Evolutionary conservation across 192 early-diverging fungal genomes (phyloP).

Genomic region (Gonapodya prolifera): DNA sequence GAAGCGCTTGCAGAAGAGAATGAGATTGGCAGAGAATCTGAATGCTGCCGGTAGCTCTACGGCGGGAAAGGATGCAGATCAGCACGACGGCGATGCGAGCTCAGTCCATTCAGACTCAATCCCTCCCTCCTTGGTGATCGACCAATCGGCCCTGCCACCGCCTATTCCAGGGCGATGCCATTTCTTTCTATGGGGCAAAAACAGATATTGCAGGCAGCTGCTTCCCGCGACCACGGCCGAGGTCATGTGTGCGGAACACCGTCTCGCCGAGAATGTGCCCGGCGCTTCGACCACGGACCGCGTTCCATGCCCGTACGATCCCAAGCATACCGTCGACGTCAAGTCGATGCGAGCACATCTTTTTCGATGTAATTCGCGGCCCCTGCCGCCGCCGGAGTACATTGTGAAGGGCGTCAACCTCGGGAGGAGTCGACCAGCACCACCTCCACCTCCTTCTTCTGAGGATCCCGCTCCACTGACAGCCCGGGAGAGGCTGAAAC

Average conservation of each 20-base stretch:
- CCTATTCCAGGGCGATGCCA: neutral
- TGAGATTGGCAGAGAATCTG: neutral
- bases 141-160: neutral
- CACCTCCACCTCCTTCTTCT: neutral
- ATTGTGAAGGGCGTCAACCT: neutral
- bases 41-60: neutral
- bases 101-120: neutral
- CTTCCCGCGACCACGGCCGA: neutral
- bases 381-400: neutral
- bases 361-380: neutral
- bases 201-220: neutral
- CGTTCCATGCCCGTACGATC: neutral
- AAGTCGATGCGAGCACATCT: neutral
- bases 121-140: neutral
- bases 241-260: neutral
- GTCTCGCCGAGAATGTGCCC: neutral
- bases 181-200: neutral
- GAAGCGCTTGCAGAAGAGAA: neutral
- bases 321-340: neutral
- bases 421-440: neutral
- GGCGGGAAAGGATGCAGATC: neutral
- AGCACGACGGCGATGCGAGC: neutral
- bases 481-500: neutral
- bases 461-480: neutral
- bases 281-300: neutral